Evolutionary conservation across 495 filamentous ascomycete species (phyloP).

Genomic region (Penicillium crystallinum): DNA sequence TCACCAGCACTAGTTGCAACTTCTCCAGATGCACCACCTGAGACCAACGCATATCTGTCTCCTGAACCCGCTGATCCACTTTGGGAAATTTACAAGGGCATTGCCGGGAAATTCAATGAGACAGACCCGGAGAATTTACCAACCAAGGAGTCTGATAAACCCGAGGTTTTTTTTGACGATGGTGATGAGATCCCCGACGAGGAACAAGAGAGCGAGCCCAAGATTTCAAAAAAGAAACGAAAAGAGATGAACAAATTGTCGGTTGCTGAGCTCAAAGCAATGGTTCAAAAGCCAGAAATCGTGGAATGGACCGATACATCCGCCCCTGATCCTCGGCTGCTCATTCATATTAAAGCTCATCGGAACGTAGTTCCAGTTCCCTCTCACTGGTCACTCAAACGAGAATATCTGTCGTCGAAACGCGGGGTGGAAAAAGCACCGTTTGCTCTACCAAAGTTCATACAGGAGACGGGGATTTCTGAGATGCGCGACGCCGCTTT

Average conservation of each 20-base stretch:
- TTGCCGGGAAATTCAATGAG: constrained; percentile 69
- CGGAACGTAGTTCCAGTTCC: constrained; percentile 96
- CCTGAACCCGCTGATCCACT: constrained; percentile 67
- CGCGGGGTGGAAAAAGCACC: constrained; percentile 91
- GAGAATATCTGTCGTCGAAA: constrained; percentile 95
- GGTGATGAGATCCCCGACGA: constrained; percentile 88
- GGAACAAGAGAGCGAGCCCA: constrained; percentile 60
- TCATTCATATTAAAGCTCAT: constrained; percentile 91
- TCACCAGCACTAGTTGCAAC: constrained; percentile 3
- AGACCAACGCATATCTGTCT: constrained; percentile 28
- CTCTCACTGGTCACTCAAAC: constrained; percentile 87
- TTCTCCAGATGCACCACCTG: constrained; percentile 26
- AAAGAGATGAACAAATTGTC: constrained; percentile 89
- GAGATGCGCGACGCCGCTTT: constrained; percentile 97
- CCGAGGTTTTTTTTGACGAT: constrained; percentile 79
- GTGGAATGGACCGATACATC: constrained; percentile 97
- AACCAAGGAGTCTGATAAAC: constrained; percentile 70
- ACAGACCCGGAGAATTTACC: constrained; percentile 52
- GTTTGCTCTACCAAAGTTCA: constrained; percentile 92
- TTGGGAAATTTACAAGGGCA: constrained; percentile 74
- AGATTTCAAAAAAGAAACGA: constrained; percentile 86
- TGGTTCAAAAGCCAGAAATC: constrained; percentile 85
- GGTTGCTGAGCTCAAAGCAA: constrained; percentile 88
- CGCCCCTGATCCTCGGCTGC: constrained; percentile 80
- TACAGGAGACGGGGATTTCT: constrained; percentile 92